phyloP scores from a whole-genome alignment of 305 asterid genomes.

The Fraxinus latifolia region DNA sequence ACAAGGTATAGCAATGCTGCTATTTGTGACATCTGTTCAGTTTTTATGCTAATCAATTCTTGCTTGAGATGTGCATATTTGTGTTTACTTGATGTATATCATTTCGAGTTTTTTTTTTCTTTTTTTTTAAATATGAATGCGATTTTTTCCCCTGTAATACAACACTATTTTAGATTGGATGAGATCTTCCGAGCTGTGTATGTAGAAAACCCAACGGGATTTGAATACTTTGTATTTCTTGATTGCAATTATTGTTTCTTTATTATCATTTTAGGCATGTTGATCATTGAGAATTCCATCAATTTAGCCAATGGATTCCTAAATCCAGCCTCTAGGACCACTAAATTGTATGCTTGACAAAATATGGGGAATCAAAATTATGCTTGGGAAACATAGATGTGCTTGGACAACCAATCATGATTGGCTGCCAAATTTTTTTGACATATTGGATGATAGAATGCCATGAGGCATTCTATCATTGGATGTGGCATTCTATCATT shows the following conservation, averaged over 20 bases:
- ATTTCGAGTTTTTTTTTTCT: slow-evolving; percentile 7
- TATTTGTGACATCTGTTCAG: slow-evolving; percentile 20
- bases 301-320: not conserved
- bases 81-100: slow-evolving; percentile 42
- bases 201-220: not conserved
- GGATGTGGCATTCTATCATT: no score
- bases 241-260: not conserved
- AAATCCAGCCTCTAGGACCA: not conserved
- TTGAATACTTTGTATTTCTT: not conserved
- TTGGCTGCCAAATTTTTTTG: no score
- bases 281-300: not conserved
- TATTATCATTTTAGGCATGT: not conserved
- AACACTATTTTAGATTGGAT: not conserved
- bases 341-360: not conserved
- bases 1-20: not conserved
- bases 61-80: slow-evolving; percentile 54
- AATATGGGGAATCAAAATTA: not conserved
- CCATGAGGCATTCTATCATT: no score
- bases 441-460: not conserved
- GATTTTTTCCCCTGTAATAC: not conserved
- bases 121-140: not conserved
- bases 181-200: not conserved
- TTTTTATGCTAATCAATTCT: slow-evolving; percentile 22
- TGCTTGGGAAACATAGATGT: not conserved
- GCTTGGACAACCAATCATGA: not conserved